Base-by-base conservation (phyloP, 768 basidiomycete genomes). In the Serendipita sp. region DNA sequence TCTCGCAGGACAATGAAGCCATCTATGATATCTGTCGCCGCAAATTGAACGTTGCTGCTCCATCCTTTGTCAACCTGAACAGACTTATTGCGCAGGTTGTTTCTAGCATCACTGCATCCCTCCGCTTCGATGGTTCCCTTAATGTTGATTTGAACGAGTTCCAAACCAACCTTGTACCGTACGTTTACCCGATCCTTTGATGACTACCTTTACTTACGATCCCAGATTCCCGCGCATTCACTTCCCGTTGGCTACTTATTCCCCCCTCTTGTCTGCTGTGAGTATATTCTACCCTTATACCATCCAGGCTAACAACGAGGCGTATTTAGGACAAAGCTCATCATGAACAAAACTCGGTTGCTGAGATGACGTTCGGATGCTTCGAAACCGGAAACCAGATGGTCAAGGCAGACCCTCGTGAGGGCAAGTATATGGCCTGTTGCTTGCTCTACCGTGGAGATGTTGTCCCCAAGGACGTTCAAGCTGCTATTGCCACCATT, bases 1-100 rank as follows among this genome's bases (percentile, higher is more conserved):
- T 44, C 18, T 47, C 68, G 41, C 67, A 91, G 89, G 96, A 99
- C 74, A 99, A 99, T 74, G 94, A 99, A 76, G 96, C 94, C 63
- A 98, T 98, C 73, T 98, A 95, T 76, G 94, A 97, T 74, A 98
- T 98, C 73, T 98, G 95, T 89, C 94, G 96, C 81, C 86, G 88
- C 77, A 93, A 88, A 74, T 81, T 98, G 65, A 84, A 83, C 69
- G 88, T 97, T 69, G 72, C 80, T 32, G 87, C 82, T 38, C 96
- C 96, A 15, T 88, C 91, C 71, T 92, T 95, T 80, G 80, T 81
- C 71, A 98, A 99, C 80, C 76, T 98, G 68, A 98, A 99, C 78
- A 80, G 96, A 65, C 79, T 99, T 70, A 98, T 98, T 72, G 94
- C 96, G 13, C 96, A 98, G 73, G 96, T 98, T 68, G 96, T 99